phyloP scores from a whole-genome alignment of 2,329 filamentous ascomycete species.

The Emydomyces testavorans region DNA sequence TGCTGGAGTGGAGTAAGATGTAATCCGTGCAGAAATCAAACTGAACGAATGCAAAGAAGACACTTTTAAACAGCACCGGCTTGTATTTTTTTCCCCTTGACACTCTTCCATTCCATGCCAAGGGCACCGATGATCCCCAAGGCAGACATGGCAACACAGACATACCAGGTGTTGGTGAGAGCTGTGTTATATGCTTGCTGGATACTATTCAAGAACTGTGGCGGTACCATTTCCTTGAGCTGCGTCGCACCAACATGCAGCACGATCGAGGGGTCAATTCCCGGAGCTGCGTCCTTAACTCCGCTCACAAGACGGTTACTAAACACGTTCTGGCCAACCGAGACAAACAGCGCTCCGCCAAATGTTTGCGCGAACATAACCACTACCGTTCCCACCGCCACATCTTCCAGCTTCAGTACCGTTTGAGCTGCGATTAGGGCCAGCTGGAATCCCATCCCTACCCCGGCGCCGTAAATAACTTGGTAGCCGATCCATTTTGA shows the following conservation, averaged over 20 bases:
- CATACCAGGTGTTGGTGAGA: slow-evolving; percentile 49
- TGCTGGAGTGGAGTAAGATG: neutral
- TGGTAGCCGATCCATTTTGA: slow-evolving; percentile 23
- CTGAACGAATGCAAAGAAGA: neutral
- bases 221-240: slow-evolving; percentile 44
- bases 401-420: slow-evolving; percentile 17
- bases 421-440: slow-evolving; percentile 19
- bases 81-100: slow-evolving; percentile 15
- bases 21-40: neutral
- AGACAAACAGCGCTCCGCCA: slow-evolving; percentile 20
- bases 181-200: slow-evolving; percentile 53
- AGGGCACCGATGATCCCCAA: slow-evolving; percentile 45
- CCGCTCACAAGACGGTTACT: slow-evolving; percentile 14
- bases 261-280: slow-evolving; percentile 34
- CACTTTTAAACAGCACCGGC: slow-evolving; percentile 8
- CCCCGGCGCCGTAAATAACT: slow-evolving; percentile 20
- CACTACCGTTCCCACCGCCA: slow-evolving; percentile 19
- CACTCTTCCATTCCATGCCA: slow-evolving; percentile 46
- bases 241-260: slow-evolving; percentile 46
- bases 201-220: slow-evolving; percentile 43
- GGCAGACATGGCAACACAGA: slow-evolving; percentile 45
- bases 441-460: slow-evolving; percentile 20
- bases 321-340: slow-evolving; percentile 20
- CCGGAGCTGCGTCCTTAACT: slow-evolving; percentile 23
- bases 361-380: slow-evolving; percentile 21